Evolutionary conservation across 2,329 filamentous ascomycete species (phyloP), one percentile per base, ranked within the genome.

Genomic region (Hypoxylon sp.): DNA sequence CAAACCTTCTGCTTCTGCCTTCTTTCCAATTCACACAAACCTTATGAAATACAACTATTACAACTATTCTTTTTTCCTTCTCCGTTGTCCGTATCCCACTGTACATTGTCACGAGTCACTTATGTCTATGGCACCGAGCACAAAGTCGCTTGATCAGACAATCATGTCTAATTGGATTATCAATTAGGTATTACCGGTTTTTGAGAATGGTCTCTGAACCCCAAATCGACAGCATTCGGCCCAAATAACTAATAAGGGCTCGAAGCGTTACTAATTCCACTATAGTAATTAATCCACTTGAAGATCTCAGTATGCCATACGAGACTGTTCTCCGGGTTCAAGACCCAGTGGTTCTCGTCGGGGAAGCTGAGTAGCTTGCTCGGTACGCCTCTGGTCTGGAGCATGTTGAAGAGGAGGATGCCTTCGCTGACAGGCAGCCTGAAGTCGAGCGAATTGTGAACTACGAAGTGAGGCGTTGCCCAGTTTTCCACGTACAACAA

Each of bases 281-380:
- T 76, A 67, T 87, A 84, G 73, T 85, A 84, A 77, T 91, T 91
- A 73, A 91, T 90, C 85, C 87, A 92, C 73, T 91, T 88, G 61
- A 91, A 79, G 53, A 93, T 90, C 11, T 87, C 87, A 48, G 84
- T 85, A 76, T 92, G 89, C 91, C 91, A 93, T 57, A 91, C 80
- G 47, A 92, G 77, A 24, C 84, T 86, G 76, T 93, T 93, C 80
- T 92, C 90, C 1, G 85, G 88, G 72, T 91, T 89, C 50, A 92
- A 74, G 3, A 92, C 90, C 88, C 88, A 92, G 74, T 92, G 91
- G 68, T 91, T 91, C 79, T 93, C 91, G 75, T 92, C 90, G 0
- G 89, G 89, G 77, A 92, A 93, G 1, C 85, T 90, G 72, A 93
- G 75, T 69, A 92, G 88, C 70, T 88, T 86, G 73, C 88, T 91